Base-by-base conservation (phyloP, 331 rosid species). In the Prunus yedoensis region DNA sequence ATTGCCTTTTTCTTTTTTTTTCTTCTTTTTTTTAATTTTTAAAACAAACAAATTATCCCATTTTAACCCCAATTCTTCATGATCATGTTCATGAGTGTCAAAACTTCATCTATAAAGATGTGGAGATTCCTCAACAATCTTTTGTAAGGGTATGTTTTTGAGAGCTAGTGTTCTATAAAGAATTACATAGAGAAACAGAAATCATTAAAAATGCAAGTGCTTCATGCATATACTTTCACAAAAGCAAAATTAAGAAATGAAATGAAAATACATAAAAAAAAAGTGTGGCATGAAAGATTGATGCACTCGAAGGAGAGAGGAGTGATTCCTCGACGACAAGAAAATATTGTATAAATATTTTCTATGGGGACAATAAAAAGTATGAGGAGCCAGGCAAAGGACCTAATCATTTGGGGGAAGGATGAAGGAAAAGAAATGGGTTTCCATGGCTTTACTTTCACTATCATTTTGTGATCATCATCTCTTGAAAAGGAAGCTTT, bases 401-500 rank as follows among this genome's bases (percentile, higher is more conserved):
- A 64, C 50, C 85, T 78, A 91, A 91, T 88, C 83, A 91, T 89
- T 89, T 81, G 84, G 91, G 87, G 80, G 78, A 89, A 86, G 90
- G 85, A 86, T 85, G 88, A 89, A 84, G 89, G 89, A 63, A 89
- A 87, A 86, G 84, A 77, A 89, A 88, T 67, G 83, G 80, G 82
- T 90, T 87, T 73, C 86, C 86, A 71, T 78, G 74, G 75, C 90
- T 83, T 80, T 75, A 73, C 90, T 90, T 88, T 90, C 92, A 84
- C 88, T 79, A 83, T 88, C 93, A 92, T 87, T 82, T 74, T 84
- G 81, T 78, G 86, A 90, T 90, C 87, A 85, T 87, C 81, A 80
- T 88, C 87, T 72, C 94, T 88, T 87, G 87, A 83, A 92, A 90
- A 88, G 87, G 82, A 90, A 87, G 96, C 92, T 87, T 86, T 92